These are phyloP conservation scores for Didymella sp. DNA, from an alignment of 2,329 filamentous ascomycete genomes.

Conservation along the genomic window DNA sequence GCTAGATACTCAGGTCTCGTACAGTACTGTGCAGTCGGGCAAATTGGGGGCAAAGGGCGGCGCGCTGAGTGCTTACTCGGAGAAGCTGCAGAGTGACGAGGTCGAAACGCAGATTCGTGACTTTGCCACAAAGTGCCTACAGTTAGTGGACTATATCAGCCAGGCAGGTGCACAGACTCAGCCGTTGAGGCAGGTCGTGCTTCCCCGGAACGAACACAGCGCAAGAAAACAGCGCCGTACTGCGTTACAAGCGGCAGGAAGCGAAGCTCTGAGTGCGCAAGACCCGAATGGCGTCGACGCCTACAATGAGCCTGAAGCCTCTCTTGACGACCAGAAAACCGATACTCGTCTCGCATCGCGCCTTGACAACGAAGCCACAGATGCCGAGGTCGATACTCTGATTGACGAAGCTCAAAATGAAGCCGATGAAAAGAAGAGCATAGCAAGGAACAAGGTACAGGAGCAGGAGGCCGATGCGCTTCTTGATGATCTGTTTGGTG, in stretches of 20 bases:
- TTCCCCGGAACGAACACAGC: constrained; percentile 25
- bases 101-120: constrained; percentile 12
- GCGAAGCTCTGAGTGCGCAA: too few relatives aligned
- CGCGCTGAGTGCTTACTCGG: constrained; percentile 28
- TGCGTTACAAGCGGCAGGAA: background rate
- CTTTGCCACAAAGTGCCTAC: constrained; percentile 31
- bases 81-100: background rate
- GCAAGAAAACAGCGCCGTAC: constrained; percentile 22
- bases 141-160: constrained; percentile 31
- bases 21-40: constrained; percentile 37
- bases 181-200: constrained; percentile 18
- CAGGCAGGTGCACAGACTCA: constrained; percentile 27
- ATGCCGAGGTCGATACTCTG: background rate
- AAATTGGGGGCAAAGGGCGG: constrained; percentile 37
- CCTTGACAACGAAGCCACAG: constrained; percentile 1
- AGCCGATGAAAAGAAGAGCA: background rate
- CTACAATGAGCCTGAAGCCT: background rate
- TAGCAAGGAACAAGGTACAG: background rate
- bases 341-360: constrained; percentile 6
- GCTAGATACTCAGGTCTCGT: constrained; percentile 20
- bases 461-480: constrained; percentile 10
- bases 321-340: background rate
- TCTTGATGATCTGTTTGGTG: constrained; percentile 12
- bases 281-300: background rate
- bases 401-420: background rate